A percentile compares a stretch with the other conserved stretches of the same genome.
Evolutionary conservation across 257 asterid species (phyloP).

Genomic region (Misopates orontium): DNA sequence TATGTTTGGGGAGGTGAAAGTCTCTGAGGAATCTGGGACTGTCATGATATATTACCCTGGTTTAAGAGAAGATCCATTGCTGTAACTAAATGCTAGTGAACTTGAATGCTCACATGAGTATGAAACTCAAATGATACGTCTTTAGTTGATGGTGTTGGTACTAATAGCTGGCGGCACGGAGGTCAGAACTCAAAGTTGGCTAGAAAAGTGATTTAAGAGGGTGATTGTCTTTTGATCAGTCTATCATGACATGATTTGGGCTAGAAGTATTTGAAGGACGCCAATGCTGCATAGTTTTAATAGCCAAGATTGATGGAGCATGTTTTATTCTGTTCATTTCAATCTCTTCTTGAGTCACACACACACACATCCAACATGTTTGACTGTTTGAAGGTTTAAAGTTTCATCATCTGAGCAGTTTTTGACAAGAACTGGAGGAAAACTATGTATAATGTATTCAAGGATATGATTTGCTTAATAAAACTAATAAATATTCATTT

Average conservation of each 20-base stretch:
- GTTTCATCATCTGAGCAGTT: no score
- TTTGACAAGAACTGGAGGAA: no score
- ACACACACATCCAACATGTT: no score
- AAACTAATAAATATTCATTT: no score
- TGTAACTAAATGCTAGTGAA: background rate
- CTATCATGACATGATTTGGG: background rate
- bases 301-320: background rate
- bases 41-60: background rate
- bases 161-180: background rate
- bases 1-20: background rate
- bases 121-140: background rate
- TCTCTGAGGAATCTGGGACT: background rate
- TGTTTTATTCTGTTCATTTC: background rate
- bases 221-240: background rate
- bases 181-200: slow-evolving; percentile 11
- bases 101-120: background rate
- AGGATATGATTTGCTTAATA: no score
- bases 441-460: no score
- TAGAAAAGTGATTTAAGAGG: slow-evolving; percentile 6
- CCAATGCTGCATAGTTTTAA: background rate
- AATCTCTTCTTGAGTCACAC: no score
- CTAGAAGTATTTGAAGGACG: background rate
- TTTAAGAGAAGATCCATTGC: no score
- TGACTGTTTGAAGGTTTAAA: no score
- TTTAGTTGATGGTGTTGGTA: background rate